These are phyloP conservation scores for Olyra latifolia DNA, from an alignment of 176 grass and related monocot genomes.

Conservation along the genomic window DNA sequence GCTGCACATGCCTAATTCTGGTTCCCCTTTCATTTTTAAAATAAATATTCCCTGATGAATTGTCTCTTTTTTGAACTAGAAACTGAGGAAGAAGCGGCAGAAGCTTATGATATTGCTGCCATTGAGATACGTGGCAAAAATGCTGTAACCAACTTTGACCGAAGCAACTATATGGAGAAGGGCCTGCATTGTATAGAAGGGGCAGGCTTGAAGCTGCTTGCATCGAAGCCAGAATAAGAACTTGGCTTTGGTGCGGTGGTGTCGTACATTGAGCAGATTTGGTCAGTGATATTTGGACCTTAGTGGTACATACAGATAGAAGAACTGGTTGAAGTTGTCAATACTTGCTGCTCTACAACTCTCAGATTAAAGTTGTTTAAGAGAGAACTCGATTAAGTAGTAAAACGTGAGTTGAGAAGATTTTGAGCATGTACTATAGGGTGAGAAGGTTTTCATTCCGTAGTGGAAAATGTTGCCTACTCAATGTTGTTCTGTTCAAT, in stretches of 20 bases:
- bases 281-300: slow-evolving; percentile 19
- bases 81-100: slow-evolving; percentile 96
- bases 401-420: slow-evolving; percentile 4
- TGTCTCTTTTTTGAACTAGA: slow-evolving; percentile 49
- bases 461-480: slow-evolving; percentile 14
- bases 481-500: slow-evolving; percentile 4
- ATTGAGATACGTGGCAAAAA: slow-evolving; percentile 88
- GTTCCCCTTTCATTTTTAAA: background rate
- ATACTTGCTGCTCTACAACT: slow-evolving; percentile 32
- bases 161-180: slow-evolving; percentile 76
- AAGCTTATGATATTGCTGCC: slow-evolving; percentile 93
- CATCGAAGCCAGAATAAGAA: slow-evolving; percentile 47
- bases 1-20: slow-evolving; percentile 22
- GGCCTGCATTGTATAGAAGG: slow-evolving; percentile 55
- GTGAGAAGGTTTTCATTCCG: slow-evolving; percentile 29
- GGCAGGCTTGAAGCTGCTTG: slow-evolving; percentile 48
- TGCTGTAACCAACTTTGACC: slow-evolving; percentile 96
- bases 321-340: slow-evolving; percentile 48
- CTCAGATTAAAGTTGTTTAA: slow-evolving; percentile 23
- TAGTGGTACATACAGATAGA: slow-evolving; percentile 61
- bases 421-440: slow-evolving; percentile 51
- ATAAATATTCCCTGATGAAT: slow-evolving; percentile 13
- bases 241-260: slow-evolving; percentile 10
- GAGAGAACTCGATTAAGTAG: slow-evolving; percentile 15
- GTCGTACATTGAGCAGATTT: slow-evolving; percentile 27